A percentile compares a stretch with the other conserved stretches of the same genome.
phyloP scores from a whole-genome alignment of 2,329 filamentous ascomycete species.

The Aspergillus phoenicis region DNA sequence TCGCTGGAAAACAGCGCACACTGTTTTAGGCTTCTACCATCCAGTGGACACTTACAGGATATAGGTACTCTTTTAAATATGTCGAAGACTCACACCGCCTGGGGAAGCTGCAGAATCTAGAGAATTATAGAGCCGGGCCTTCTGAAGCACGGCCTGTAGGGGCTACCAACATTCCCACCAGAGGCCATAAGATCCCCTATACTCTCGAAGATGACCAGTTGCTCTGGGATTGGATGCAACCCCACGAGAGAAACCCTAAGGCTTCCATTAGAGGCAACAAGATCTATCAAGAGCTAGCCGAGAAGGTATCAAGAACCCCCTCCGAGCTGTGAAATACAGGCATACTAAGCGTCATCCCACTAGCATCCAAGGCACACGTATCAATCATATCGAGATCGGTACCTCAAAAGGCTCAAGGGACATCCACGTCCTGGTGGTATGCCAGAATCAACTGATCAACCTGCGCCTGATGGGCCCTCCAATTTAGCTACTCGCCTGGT shows the following conservation, averaged over 20 bases:
- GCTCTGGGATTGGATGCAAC: conserved; percentile 49
- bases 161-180: conserved; percentile 40
- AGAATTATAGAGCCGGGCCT: conserved; percentile 52
- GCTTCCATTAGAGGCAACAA: conserved; percentile 43
- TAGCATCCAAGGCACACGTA: conserved; percentile 50
- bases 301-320: conserved; percentile 32
- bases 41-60: conserved; percentile 1
- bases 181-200: conserved; percentile 38
- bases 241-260: conserved; percentile 33
- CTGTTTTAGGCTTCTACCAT: no score
- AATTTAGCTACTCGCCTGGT: conserved; percentile 10
- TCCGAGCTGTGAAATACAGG: not conserved
- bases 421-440: conserved; percentile 38
- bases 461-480: conserved; percentile 4
- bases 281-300: conserved; percentile 49
- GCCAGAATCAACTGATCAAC: conserved; percentile 8
- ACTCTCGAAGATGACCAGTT: conserved; percentile 49
- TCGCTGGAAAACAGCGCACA: no score
- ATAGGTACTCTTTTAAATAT: conserved; percentile 59
- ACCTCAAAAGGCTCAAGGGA: conserved; percentile 44
- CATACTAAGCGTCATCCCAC: not conserved
- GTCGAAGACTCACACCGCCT: conserved; percentile 57
- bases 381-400: conserved; percentile 55
- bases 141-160: conserved; percentile 48
- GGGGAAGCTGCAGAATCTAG: conserved; percentile 52